phyloP scores from a whole-genome alignment of 306 rosid genomes.

The Corylus americana region DNA sequence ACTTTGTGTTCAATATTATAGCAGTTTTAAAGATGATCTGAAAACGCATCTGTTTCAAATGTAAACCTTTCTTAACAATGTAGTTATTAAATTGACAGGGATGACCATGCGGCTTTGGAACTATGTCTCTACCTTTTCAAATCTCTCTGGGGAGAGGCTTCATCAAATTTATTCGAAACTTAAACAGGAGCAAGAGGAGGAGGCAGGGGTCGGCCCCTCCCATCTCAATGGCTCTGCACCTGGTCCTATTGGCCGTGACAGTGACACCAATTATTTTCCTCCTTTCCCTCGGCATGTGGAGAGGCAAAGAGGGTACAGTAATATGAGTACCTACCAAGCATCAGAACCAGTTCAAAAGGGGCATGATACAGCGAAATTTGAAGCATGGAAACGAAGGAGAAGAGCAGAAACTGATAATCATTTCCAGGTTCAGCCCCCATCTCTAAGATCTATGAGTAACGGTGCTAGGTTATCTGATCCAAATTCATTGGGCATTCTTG shows the following conservation, averaged over 20 bases:
- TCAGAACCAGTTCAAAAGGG: constrained; percentile 63
- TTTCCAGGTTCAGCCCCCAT: constrained; percentile 56
- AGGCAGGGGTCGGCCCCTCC: constrained; percentile 76
- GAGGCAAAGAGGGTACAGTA: constrained; percentile 65
- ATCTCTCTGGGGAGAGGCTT: constrained; percentile 95
- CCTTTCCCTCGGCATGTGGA: constrained; percentile 48
- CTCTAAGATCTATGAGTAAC: constrained; percentile 59
- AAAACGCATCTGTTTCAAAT: background rate
- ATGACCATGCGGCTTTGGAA: constrained; percentile 96
- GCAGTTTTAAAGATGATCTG: background rate
- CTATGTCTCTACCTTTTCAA: constrained; percentile 92
- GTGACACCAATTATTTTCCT: constrained; percentile 41
- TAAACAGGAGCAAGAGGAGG: constrained; percentile 72
- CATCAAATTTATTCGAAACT: constrained; percentile 91
- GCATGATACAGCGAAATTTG: constrained; percentile 60
- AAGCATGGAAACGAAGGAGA: constrained; percentile 90
- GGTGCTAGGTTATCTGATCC: constrained; percentile 66
- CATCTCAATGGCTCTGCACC: constrained; percentile 59
- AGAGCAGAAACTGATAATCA: constrained; percentile 65
- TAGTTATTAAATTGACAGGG: constrained; percentile 45
- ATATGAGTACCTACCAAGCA: constrained; percentile 40
- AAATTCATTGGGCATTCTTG: constrained; percentile 85
- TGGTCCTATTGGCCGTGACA: constrained; percentile 58
- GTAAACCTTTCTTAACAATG: background rate
- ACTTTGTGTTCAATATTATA: background rate